Conservation (phyloP, 2,329 filamentous ascomycete species). For the Lasiodiplodia sp. region DNA sequence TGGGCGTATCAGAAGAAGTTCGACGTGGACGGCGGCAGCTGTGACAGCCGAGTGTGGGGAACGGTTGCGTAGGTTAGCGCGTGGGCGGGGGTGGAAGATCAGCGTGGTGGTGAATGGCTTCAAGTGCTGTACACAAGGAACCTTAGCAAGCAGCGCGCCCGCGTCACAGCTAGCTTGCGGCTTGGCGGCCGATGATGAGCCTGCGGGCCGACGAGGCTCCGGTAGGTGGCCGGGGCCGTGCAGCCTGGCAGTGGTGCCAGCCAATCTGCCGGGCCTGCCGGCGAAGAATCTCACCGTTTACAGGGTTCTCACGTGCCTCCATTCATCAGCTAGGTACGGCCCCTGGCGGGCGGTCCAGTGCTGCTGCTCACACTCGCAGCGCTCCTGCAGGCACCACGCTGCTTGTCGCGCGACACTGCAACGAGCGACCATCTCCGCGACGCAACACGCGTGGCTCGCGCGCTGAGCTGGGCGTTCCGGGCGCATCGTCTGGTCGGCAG, state of each 20-base stretch:
- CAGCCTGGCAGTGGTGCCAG: background rate
- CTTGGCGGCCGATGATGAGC: background rate
- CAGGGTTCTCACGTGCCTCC: background rate
- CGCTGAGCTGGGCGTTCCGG: background rate
- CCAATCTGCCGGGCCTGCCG: background rate
- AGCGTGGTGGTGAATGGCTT: background rate
- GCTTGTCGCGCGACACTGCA: background rate
- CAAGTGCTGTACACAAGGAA: background rate
- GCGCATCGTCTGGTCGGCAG: slow-evolving; percentile 13
- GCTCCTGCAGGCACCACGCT: slow-evolving; percentile 8
- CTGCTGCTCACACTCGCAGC: background rate
- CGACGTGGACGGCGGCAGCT: slow-evolving; percentile 5
- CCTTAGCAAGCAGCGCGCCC: background rate
- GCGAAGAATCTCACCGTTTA: background rate
- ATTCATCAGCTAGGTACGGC: background rate
- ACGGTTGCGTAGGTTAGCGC: background rate
- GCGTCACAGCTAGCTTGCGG: slow-evolving; percentile 12
- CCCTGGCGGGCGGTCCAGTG: background rate
- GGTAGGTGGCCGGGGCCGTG: background rate
- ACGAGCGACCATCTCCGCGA: background rate
- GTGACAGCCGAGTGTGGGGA: background rate
- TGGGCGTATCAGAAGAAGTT: background rate
- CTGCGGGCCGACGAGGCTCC: slow-evolving; percentile 17
- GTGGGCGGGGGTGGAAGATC: background rate
- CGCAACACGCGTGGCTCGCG: background rate